phyloP scores from a whole-genome alignment of 2,329 filamentous ascomycete species.

The Penicillium sumatraense region DNA sequence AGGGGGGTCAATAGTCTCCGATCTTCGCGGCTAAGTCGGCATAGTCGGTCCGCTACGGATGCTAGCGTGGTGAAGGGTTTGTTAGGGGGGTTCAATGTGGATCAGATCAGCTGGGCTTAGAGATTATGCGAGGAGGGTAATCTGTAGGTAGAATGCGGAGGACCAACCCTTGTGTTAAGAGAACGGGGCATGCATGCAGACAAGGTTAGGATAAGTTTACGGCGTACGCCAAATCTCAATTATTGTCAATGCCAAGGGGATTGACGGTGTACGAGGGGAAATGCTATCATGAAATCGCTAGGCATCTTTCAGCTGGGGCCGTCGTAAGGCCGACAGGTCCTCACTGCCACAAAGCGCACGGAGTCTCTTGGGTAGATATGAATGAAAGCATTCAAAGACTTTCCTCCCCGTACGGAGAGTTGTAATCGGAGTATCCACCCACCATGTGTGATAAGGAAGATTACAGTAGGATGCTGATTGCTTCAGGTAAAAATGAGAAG shows the following conservation, averaged over 20 bases:
- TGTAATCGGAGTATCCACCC: no score
- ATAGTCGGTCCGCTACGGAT: slow-evolving; percentile 21
- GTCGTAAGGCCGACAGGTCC: neutral
- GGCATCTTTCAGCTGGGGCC: neutral
- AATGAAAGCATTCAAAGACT: no score
- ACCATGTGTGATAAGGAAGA: no score
- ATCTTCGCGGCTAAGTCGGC: slow-evolving; percentile 31
- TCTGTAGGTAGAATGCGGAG: neutral
- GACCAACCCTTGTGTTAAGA: no score
- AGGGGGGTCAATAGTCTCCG: slow-evolving; percentile 17
- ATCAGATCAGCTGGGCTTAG: neutral
- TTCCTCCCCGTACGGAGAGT: no score
- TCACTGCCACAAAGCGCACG: neutral
- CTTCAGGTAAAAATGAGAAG: no score
- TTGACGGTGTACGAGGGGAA: neutral
- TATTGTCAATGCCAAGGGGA: slow-evolving; percentile 5
- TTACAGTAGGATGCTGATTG: no score
- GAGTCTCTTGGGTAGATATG: neutral
- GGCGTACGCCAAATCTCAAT: neutral
- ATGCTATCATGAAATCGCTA: no score
- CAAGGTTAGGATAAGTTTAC: neutral
- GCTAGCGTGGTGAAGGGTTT: slow-evolving; percentile 18
- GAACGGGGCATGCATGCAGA: no score
- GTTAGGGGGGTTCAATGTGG: slow-evolving; percentile 3
- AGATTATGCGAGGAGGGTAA: neutral